These are phyloP conservation scores for Bacterosira constricta DNA, from an alignment of 108 stramenopile species.

Conservation along the genomic window DNA sequence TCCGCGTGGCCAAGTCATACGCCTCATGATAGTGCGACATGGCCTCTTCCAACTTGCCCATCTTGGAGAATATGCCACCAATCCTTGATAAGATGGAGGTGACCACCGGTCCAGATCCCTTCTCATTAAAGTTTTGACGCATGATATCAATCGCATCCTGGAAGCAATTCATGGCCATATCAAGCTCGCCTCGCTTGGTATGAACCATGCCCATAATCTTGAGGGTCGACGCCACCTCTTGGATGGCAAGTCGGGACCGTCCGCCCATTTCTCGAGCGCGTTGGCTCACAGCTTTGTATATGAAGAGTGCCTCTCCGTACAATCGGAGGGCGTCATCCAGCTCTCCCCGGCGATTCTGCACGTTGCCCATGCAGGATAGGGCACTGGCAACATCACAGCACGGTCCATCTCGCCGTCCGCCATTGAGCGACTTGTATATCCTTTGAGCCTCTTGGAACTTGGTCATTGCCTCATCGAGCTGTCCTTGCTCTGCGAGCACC, in stretches of 20 bases:
- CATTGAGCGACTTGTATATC: conserved; percentile 59
- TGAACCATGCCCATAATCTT: conserved; percentile 74
- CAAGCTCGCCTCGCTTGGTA: conserved; percentile 57
- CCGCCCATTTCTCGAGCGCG: conserved; percentile 34
- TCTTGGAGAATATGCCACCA: conserved; percentile 73
- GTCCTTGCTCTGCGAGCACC: conserved; percentile 79
- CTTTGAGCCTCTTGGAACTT: conserved; percentile 68
- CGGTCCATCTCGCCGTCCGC: conserved; percentile 37
- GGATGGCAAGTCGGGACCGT: conserved; percentile 39
- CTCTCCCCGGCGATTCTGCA: conserved; percentile 76
- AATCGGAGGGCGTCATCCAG: conserved; percentile 69
- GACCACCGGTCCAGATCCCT: conserved; percentile 36
- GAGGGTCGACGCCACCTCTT: conserved; percentile 77
- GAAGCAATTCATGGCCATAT: conserved; percentile 73
- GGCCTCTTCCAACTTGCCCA: conserved; percentile 66
- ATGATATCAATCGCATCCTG: conserved; percentile 73
- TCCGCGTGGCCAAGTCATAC: conserved; percentile 66
- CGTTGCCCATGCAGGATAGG: conserved; percentile 84
- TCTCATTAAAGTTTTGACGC: conserved; percentile 48
- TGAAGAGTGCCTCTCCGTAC: conserved; percentile 69
- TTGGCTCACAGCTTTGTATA: conserved; percentile 60
- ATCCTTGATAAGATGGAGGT: conserved; percentile 72
- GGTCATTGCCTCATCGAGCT: conserved; percentile 65
- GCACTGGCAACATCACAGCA: conserved; percentile 82
- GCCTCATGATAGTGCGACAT: conserved; percentile 81